Conservation (phyloP, 176 grass and related monocot species). For the Thinopyrum elongatum region DNA sequence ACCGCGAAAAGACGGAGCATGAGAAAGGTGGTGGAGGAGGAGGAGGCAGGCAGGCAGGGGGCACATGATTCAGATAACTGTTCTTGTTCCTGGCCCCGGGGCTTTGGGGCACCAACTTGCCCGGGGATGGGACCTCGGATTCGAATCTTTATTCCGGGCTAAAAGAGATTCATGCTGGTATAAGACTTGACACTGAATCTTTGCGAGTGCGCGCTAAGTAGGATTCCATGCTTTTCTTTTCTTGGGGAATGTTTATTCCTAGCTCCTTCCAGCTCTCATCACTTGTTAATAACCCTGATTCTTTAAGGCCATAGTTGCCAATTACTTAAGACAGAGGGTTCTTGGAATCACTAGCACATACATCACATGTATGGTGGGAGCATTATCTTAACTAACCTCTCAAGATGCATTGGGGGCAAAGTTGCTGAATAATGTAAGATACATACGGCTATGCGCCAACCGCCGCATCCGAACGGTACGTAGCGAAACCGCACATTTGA, state of each 20-base stretch:
- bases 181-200: constrained; percentile 50
- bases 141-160: constrained; percentile 27
- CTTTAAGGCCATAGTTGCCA: constrained; percentile 25
- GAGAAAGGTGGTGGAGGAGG: background rate
- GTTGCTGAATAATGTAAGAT: constrained; percentile 12
- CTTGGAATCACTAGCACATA: constrained; percentile 40
- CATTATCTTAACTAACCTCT: constrained; percentile 16
- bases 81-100: constrained; percentile 23
- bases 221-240: constrained; percentile 29
- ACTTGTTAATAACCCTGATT: constrained; percentile 33
- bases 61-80: constrained; percentile 34
- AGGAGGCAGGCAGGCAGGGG: constrained; percentile 1
- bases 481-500: constrained; percentile 21
- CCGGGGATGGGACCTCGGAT: constrained; percentile 24
- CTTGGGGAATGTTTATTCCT: constrained; percentile 35
- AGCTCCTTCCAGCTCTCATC: background rate
- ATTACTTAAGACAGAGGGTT: constrained; percentile 9
- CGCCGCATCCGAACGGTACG: constrained; percentile 13
- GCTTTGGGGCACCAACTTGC: constrained; percentile 34
- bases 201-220: constrained; percentile 54
- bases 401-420: background rate
- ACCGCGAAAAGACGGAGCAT: background rate
- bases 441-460: background rate
- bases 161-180: constrained; percentile 47
- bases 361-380: constrained; percentile 15